A percentile compares a stretch with the other conserved stretches of the same genome.
phyloP scores from a whole-genome alignment of 768 basidiomycete species.

The Pisolithus marmoratus region DNA sequence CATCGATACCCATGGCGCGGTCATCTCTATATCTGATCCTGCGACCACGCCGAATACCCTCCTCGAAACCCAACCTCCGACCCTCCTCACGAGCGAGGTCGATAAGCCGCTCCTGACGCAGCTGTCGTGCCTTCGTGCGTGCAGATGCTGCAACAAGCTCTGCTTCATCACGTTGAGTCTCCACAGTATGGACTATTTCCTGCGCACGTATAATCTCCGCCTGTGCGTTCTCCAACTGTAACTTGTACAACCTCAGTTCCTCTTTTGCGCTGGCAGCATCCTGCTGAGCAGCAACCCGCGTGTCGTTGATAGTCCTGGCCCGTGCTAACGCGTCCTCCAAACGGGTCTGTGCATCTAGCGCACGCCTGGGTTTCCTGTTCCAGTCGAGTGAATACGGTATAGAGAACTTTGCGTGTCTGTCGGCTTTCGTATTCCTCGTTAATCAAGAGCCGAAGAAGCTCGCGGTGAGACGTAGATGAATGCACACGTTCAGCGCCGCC shows the following conservation, averaged over 20 bases:
- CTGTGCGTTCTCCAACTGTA: conserved; percentile 55
- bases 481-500: conserved; percentile 30
- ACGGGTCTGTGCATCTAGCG: conserved; percentile 29
- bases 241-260: conserved; percentile 51
- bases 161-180: conserved; percentile 43
- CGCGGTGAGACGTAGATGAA: conserved; percentile 21
- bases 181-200: conserved; percentile 42
- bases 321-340: conserved; percentile 26
- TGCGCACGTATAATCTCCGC: conserved; percentile 54
- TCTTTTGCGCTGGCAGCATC: conserved; percentile 32
- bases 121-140: conserved; percentile 39
- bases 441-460: conserved; percentile 31
- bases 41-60: conserved; percentile 39
- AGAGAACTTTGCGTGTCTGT: conserved; percentile 34
- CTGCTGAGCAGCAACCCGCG: conserved; percentile 24
- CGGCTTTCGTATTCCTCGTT: conserved; percentile 36
- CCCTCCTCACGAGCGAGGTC: conserved; percentile 52
- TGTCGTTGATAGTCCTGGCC: conserved; percentile 27
- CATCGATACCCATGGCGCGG: conserved; percentile 11
- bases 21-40: conserved; percentile 25
- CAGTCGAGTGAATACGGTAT: conserved; percentile 33
- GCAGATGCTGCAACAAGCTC: conserved; percentile 42
- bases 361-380: conserved; percentile 33
- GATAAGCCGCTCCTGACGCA: conserved; percentile 43
- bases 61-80: conserved; percentile 43